These are phyloP conservation scores for Huntiella omanensis DNA, from an alignment of 2,329 filamentous ascomycete genomes.

Conservation along the genomic window DNA sequence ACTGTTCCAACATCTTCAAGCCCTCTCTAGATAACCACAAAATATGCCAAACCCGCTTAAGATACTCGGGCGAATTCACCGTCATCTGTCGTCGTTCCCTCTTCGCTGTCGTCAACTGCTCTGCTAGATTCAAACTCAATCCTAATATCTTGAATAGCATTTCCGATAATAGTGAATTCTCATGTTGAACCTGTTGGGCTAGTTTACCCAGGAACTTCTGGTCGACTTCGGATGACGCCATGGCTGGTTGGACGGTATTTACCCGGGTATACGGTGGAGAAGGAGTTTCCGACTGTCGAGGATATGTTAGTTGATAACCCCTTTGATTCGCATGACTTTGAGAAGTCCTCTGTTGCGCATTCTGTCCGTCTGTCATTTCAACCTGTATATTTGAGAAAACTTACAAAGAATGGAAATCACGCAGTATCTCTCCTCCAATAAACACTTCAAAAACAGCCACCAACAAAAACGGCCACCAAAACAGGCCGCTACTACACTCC, in stretches of 20 bases:
- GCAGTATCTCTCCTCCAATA: no score
- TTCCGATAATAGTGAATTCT: constrained; percentile 60
- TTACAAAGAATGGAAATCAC: no score
- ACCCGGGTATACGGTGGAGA: no score
- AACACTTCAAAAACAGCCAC: no score
- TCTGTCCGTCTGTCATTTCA: no score
- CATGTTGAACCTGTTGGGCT: constrained; percentile 57
- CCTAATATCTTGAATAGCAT: constrained; percentile 85
- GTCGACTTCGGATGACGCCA: constrained; percentile 95
- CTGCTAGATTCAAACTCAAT: constrained; percentile 70
- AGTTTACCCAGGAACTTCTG: constrained; percentile 90
- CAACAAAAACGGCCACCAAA: no score
- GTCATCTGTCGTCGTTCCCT: constrained; percentile 69
- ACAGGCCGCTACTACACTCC: no score
- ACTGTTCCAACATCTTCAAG: constrained; percentile 67
- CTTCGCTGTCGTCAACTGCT: constrained; percentile 64
- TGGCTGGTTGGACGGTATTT: constrained; percentile 20
- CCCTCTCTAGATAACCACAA: constrained; percentile 92
- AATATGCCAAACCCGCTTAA: constrained; percentile 73
- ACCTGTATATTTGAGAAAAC: no score
- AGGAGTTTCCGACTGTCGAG: no score
- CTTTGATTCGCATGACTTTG: no score
- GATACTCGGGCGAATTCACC: constrained; percentile 56
- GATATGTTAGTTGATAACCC: no score
- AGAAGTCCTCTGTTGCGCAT: no score